Evolutionary conservation across 768 basidiomycete genomes (phyloP).

Genomic region (Trametes villosa): DNA sequence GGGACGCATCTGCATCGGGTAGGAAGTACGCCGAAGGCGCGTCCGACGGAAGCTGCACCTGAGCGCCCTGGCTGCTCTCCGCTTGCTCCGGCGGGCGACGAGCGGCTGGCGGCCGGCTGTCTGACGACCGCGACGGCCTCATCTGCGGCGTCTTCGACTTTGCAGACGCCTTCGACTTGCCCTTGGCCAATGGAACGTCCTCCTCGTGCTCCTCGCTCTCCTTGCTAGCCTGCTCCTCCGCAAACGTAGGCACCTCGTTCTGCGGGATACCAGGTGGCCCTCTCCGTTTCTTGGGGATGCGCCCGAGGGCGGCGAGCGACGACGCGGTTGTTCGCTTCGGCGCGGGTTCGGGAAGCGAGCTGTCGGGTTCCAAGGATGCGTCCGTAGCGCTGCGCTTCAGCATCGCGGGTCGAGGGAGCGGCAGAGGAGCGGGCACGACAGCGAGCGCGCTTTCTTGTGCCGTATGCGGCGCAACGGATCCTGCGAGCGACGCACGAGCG

Average conservation of each 20-base stretch:
- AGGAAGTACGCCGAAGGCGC: not conserved
- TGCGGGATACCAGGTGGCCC: not conserved
- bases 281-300: not conserved
- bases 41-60: no score
- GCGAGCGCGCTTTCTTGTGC: no score
- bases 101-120: not conserved
- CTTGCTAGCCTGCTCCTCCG: no score
- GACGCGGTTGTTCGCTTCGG: not conserved
- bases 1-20: not conserved
- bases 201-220: not conserved
- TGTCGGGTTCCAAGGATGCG: not conserved
- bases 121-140: no score
- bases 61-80: no score
- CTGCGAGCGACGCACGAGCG: not conserved
- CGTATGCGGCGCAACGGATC: no score
- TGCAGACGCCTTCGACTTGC: not conserved
- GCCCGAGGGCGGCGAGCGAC: not conserved
- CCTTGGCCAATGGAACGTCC: no score
- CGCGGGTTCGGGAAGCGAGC: not conserved
- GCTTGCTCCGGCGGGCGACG: no score
- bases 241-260: not conserved
- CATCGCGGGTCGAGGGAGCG: no score
- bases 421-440: no score
- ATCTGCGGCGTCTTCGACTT: no score
- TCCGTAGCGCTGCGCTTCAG: no score